Conservation (phyloP, 164 flowering plant species). For the Echeveria elegans region DNA sequence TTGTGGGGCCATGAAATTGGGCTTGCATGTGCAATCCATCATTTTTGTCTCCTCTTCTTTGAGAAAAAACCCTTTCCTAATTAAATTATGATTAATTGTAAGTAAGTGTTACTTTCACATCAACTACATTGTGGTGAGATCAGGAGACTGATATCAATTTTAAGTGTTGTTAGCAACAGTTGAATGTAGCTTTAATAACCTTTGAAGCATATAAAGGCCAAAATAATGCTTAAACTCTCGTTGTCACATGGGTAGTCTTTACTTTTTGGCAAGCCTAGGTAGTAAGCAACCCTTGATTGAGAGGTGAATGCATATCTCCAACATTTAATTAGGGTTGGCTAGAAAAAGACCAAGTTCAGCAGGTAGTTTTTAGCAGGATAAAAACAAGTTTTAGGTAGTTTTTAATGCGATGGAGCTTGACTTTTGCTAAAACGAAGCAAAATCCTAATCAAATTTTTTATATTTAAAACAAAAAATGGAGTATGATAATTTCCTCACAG, state of each 20-base stretch:
- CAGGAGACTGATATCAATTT: background rate
- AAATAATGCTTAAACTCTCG: conserved; percentile 1
- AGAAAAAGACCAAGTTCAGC: background rate
- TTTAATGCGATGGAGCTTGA: background rate
- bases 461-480: too few relatives aligned
- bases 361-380: background rate
- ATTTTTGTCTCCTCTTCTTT: background rate
- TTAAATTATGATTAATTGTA: background rate
- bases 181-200: background rate
- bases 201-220: background rate
- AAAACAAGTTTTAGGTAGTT: background rate
- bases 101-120: background rate
- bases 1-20: background rate
- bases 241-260: conserved; percentile 2
- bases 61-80: background rate
- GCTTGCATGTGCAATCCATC: conserved; percentile 7
- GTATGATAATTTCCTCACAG: too few relatives aligned
- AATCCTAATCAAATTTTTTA: too few relatives aligned
- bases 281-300: background rate
- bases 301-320: background rate
- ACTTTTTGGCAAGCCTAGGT: background rate
- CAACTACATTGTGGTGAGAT: background rate
- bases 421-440: background rate
- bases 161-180: background rate
- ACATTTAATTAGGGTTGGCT: background rate